These are phyloP conservation scores for Pseudonitzschia multiseries DNA, from an alignment of 108 stramenopile species.

Conservation along the genomic window DNA sequence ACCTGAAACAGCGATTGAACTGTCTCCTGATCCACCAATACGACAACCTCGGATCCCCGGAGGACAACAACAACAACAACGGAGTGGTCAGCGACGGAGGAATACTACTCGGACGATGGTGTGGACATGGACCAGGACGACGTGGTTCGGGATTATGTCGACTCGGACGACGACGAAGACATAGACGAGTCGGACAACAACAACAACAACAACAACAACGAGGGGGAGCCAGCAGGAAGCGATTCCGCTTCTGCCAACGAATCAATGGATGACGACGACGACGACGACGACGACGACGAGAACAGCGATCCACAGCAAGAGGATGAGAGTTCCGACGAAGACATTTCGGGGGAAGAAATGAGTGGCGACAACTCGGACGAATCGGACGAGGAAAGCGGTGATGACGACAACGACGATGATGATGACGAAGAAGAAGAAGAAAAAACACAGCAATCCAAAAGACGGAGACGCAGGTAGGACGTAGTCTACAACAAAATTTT, in stretches of 20 bases:
- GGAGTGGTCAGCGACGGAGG: conserved; percentile 1
- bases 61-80: background rate
- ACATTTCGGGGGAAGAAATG: conserved; percentile 27
- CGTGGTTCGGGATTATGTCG: conserved; percentile 62
- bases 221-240: conserved; percentile 36
- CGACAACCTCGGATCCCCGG: conserved; percentile 16
- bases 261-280: background rate
- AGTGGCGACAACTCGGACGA: conserved; percentile 25
- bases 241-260: conserved; percentile 15
- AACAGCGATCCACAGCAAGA: conserved; percentile 11
- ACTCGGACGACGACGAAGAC: conserved; percentile 54
- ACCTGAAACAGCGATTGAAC: conserved; percentile 84
- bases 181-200: conserved; percentile 29
- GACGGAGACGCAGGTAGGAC: conserved; percentile 12
- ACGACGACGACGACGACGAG: conserved; percentile 1
- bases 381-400: conserved; percentile 18
- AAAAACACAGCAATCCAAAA: background rate
- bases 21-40: conserved; percentile 66
- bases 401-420: background rate
- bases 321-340: conserved; percentile 19
- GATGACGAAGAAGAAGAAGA: conserved; percentile 24
- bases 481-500: no score
- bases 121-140: conserved; percentile 51
- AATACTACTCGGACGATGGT: conserved; percentile 11
- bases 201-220: conserved; percentile 17